Conservation (phyloP, 2,329 filamentous ascomycete species). For the Cladosporium sp. region DNA sequence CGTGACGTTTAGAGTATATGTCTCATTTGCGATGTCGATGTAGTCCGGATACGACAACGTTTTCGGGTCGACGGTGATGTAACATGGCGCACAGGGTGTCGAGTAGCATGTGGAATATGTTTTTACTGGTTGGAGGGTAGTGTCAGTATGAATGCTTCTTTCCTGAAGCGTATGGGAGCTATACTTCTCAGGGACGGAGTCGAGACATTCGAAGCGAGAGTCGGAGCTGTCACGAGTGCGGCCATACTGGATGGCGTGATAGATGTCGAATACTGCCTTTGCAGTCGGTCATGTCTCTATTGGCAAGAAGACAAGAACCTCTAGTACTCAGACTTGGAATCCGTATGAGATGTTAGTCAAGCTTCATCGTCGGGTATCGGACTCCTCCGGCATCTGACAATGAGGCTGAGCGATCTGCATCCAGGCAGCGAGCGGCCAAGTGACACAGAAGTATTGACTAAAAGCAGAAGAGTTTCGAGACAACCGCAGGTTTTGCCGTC, state of each 20-base stretch:
- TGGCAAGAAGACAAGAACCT: neutral
- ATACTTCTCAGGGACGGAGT: neutral
- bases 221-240: neutral
- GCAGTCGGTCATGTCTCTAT: neutral
- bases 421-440: neutral
- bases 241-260: neutral
- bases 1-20: constrained; percentile 2
- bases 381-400: neutral
- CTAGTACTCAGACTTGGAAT: neutral
- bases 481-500: neutral
- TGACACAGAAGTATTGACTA: neutral
- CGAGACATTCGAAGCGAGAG: neutral
- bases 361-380: neutral
- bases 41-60: neutral
- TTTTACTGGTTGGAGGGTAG: neutral
- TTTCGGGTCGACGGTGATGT: constrained; percentile 3
- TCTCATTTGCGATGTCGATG: neutral
- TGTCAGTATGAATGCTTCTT: neutral
- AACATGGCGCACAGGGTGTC: constrained; percentile 14
- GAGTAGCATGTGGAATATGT: constrained; percentile 7
- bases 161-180: neutral
- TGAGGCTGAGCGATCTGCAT: neutral
- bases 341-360: neutral
- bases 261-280: neutral
- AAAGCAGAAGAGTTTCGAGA: neutral